phyloP scores from a whole-genome alignment of 148 eudicot species.

The Cornus florida region DNA sequence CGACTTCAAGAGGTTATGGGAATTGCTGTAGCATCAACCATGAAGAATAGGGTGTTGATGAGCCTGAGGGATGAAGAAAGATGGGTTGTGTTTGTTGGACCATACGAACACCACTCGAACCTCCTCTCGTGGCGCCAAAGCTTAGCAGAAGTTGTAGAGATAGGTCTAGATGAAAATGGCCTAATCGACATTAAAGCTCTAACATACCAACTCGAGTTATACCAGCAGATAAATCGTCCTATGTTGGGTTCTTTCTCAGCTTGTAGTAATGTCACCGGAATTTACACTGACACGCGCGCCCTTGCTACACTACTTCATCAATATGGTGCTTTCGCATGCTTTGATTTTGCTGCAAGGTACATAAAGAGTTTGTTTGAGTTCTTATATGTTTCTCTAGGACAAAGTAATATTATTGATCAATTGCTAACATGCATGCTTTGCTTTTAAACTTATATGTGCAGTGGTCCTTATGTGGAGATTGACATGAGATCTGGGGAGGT shows the following conservation, averaged over 20 bases:
- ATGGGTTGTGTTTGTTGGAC: too few relatives aligned
- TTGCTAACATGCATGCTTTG: background rate
- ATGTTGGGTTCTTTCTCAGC: slow-evolving; percentile 31
- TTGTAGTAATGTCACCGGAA: slow-evolving; percentile 42
- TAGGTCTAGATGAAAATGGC: slow-evolving; percentile 25
- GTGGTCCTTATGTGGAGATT: too few relatives aligned
- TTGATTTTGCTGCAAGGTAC: slow-evolving; percentile 56
- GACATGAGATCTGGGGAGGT: too few relatives aligned
- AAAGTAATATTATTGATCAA: background rate
- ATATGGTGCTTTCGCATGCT: slow-evolving; percentile 56
- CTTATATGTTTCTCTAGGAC: background rate
- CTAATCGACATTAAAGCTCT: background rate
- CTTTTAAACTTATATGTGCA: background rate
- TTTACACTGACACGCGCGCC: slow-evolving; percentile 37
- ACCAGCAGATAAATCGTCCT: too few relatives aligned
- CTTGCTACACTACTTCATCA: slow-evolving; percentile 37
- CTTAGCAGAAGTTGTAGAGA: slow-evolving; percentile 24
- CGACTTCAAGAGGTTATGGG: slow-evolving; percentile 30
- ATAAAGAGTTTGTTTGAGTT: background rate
- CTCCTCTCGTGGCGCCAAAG: too few relatives aligned
- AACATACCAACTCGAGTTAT: too few relatives aligned
- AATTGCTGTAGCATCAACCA: too few relatives aligned
- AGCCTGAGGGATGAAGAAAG: too few relatives aligned
- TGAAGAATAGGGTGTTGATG: too few relatives aligned
- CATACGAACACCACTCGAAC: too few relatives aligned